phyloP scores from a whole-genome alignment of 1,284 basidiomycete genomes.

The Somion occarium region DNA sequence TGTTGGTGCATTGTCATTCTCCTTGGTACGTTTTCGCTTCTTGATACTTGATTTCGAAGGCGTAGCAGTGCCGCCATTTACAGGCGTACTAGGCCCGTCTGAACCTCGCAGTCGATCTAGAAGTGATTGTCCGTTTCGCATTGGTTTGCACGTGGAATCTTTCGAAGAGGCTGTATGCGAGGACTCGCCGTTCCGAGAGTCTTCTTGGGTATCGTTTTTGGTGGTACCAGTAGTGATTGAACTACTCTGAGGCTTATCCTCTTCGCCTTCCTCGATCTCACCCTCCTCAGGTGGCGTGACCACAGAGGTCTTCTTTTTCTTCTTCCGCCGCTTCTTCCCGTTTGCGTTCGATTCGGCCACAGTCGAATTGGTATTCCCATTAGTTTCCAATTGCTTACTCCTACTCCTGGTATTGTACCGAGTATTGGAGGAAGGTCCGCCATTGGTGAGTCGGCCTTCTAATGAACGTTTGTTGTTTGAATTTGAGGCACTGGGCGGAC shows the following conservation, averaged over 20 bases:
- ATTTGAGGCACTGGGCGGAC: background rate
- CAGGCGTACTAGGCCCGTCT: background rate
- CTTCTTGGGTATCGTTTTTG: too few relatives aligned
- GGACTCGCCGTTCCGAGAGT: background rate
- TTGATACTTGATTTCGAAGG: background rate
- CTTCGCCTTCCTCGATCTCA: conserved; percentile 11
- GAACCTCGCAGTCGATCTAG: too few relatives aligned
- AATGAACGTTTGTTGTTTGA: background rate
- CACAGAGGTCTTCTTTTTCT: conserved; percentile 7
- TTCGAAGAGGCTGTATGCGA: background rate
- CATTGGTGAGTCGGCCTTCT: background rate
- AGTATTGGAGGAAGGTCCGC: too few relatives aligned
- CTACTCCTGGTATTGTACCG: too few relatives aligned
- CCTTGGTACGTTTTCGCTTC: background rate
- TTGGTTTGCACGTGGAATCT: background rate
- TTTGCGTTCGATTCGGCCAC: background rate
- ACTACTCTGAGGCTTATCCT: too few relatives aligned
- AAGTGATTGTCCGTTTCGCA: too few relatives aligned
- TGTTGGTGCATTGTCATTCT: conserved; percentile 8
- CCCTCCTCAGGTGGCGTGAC: conserved; percentile 7
- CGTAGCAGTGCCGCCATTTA: background rate
- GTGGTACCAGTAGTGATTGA: too few relatives aligned
- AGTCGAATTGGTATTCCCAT: too few relatives aligned
- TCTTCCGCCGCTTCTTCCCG: conserved; percentile 5
- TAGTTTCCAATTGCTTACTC: too few relatives aligned